These are phyloP conservation scores for Isoetes taiwanensis DNA, from an alignment of 75 land plant genomes.

Conservation along the genomic window DNA sequence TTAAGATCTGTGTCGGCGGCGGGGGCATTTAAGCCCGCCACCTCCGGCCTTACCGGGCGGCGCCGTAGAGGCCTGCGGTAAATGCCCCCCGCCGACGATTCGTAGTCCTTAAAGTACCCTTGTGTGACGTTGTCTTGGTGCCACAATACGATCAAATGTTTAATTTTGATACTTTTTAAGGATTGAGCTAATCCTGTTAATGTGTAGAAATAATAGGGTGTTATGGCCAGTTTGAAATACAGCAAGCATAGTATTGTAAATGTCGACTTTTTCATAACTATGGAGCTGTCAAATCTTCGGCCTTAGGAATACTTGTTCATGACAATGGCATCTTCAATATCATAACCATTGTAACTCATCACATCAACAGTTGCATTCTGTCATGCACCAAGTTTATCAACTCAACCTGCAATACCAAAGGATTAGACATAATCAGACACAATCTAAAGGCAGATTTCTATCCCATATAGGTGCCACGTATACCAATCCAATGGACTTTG, in stretches of 20 bases:
- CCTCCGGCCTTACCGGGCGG: no score
- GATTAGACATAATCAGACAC: no score
- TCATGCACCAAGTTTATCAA: slow-evolving; percentile 3
- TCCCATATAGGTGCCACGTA: no score
- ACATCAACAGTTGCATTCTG: slow-evolving; percentile 4
- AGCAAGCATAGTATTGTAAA: neutral
- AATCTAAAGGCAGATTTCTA: no score
- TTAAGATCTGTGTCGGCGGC: no score
- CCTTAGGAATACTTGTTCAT: neutral
- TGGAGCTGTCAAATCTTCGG: no score
- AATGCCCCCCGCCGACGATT: no score
- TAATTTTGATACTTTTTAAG: neutral
- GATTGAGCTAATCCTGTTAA: neutral
- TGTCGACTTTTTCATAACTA: no score
- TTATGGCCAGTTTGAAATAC: neutral
- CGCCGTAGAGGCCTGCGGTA: no score
- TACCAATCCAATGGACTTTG: slow-evolving; percentile 4
- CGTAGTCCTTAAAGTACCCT: neutral
- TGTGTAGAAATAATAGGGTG: neutral
- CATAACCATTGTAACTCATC: slow-evolving; percentile 5
- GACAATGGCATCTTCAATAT: slow-evolving; percentile 5
- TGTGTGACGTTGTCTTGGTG: neutral
- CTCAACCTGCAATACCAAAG: no score
- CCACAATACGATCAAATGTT: neutral
- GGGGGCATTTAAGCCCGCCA: no score